These are phyloP conservation scores for Pichia cephalocereana DNA, from an alignment of 805 yeast genomes.

Conservation along the genomic window DNA sequence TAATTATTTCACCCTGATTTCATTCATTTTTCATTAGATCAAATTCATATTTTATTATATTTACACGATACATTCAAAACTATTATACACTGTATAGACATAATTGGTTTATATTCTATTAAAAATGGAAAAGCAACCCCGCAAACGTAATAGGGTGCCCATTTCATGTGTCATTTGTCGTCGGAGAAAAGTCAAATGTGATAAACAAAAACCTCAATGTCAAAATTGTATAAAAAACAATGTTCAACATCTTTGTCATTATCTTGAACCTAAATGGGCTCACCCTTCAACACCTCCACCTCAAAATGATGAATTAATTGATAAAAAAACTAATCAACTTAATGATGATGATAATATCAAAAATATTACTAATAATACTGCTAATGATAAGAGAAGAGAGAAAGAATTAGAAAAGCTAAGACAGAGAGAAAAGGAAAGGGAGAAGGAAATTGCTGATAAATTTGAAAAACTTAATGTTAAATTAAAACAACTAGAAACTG, in stretches of 20 bases:
- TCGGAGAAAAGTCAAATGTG: conserved; percentile 32
- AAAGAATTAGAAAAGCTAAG: too few relatives aligned
- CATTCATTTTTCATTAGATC: too few relatives aligned
- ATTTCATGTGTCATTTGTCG: conserved; percentile 32
- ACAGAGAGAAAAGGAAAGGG: too few relatives aligned
- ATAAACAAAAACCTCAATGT: conserved; percentile 44
- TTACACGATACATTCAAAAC: too few relatives aligned
- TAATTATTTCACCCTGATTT: too few relatives aligned
- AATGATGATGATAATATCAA: neutral
- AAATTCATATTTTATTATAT: too few relatives aligned
- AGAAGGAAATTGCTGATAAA: conserved; percentile 9
- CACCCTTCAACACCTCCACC: conserved; percentile 19
- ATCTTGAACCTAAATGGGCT: conserved; percentile 55
- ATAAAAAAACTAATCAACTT: neutral
- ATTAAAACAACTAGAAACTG: conserved; percentile 23
- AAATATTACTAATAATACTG: neutral
- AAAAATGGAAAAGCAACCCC: conserved; percentile 15
- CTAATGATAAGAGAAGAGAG: neutral
- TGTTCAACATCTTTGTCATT: conserved; percentile 48
- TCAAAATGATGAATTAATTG: neutral
- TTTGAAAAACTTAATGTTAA: conserved; percentile 15
- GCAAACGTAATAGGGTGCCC: conserved; percentile 31
- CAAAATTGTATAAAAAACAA: conserved; percentile 49
- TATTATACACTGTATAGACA: too few relatives aligned
- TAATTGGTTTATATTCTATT: too few relatives aligned